Conservation (phyloP, 148 eudicot genomes). For the Rhododendron vialii region DNA sequence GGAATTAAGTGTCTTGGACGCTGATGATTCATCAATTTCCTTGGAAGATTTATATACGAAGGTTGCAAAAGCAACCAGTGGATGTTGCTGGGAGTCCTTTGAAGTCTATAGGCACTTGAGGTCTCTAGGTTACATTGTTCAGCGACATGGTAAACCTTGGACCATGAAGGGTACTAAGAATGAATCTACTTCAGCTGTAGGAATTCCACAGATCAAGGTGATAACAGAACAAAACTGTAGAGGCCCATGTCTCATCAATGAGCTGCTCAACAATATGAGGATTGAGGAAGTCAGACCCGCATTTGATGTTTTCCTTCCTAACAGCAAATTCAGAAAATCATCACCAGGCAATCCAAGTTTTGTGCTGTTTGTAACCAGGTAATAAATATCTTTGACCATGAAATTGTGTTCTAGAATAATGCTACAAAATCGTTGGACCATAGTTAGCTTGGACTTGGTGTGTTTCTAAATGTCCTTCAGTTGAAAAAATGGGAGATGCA, state of each 20-base stretch:
- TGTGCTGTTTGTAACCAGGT: conserved; percentile 61
- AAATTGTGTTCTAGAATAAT: background rate
- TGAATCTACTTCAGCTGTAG: conserved; percentile 17
- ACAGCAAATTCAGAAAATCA: conserved; percentile 80
- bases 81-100: conserved; percentile 76
- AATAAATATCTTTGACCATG: conserved; percentile 1
- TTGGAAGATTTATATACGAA: conserved; percentile 57
- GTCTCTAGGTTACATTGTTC: conserved; percentile 80
- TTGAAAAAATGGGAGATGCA: background rate
- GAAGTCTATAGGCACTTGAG: conserved; percentile 73
- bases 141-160: conserved; percentile 63
- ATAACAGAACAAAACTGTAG: conserved; percentile 8
- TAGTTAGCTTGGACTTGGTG: background rate
- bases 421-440: background rate
- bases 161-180: conserved; percentile 42
- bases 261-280: conserved; percentile 41
- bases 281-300: conserved; percentile 46
- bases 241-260: conserved; percentile 20
- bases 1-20: conserved; percentile 51
- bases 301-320: conserved; percentile 85
- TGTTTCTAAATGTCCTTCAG: background rate
- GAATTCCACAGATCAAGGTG: conserved; percentile 10
- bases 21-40: conserved; percentile 30
- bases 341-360: conserved; percentile 76
- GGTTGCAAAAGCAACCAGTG: conserved; percentile 45